These are phyloP conservation scores for Fusarium verticillioides DNA, from an alignment of 2,329 filamentous ascomycete genomes.

Conservation along the genomic window DNA sequence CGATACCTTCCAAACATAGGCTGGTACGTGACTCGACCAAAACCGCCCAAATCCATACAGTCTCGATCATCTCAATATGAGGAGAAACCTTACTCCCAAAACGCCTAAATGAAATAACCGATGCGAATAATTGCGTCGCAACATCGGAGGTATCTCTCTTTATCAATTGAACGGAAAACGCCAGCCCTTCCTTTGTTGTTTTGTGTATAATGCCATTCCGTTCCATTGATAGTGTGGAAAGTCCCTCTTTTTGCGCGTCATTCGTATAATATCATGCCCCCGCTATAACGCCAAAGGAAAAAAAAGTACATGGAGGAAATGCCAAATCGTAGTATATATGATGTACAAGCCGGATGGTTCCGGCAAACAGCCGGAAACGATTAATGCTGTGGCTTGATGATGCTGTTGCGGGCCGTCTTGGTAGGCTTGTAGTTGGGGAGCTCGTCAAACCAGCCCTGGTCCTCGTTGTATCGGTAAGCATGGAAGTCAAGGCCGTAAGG, in stretches of 20 bases:
- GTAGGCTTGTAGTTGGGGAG: conserved; percentile 84
- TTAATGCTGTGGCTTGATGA: conserved; percentile 35
- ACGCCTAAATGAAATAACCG: conserved; percentile 29
- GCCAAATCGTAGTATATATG: conserved; percentile 13
- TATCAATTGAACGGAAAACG: conserved; percentile 48
- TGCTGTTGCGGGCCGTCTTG: conserved; percentile 53
- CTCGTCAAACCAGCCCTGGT: conserved; percentile 83
- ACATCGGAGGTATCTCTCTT: conserved; percentile 44
- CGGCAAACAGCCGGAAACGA: background rate
- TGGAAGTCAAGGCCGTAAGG: conserved; percentile 98
- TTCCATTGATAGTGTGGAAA: conserved; percentile 45
- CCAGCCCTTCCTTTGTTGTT: conserved; percentile 38
- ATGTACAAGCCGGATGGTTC: conserved; percentile 39
- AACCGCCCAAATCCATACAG: conserved; percentile 26
- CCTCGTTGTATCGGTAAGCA: conserved; percentile 89
- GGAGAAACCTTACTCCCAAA: conserved; percentile 6
- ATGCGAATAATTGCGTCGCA: conserved; percentile 37
- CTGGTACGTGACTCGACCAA: conserved; percentile 27
- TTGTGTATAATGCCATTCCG: conserved; percentile 40
- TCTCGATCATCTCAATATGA: conserved; percentile 20
- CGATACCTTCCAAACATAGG: conserved; percentile 3
- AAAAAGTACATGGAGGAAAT: conserved; percentile 8
- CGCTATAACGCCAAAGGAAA: conserved; percentile 39
- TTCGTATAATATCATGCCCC: conserved; percentile 34
- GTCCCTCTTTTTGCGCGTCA: conserved; percentile 39